A percentile compares a stretch with the other conserved stretches of the same genome.
These are phyloP conservation scores for Pleurotus citrinopileatus DNA, from an alignment of 768 basidiomycete species.

Conservation along the genomic window DNA sequence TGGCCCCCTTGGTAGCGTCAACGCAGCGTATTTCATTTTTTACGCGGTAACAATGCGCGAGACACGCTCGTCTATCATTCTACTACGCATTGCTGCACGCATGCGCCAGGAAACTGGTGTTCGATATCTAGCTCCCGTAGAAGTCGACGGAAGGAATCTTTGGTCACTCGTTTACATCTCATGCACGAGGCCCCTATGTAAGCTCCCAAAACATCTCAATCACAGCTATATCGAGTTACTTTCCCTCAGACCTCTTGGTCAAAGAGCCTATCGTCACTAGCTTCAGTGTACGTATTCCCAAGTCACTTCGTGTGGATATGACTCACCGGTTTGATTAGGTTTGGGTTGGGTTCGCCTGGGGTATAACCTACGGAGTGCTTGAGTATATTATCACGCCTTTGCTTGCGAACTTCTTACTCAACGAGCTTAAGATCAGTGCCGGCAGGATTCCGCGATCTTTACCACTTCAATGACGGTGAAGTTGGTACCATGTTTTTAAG, in stretches of 20 bases:
- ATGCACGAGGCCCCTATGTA: slow-evolving; percentile 69
- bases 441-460: slow-evolving; percentile 52
- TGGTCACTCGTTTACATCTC: slow-evolving; percentile 64
- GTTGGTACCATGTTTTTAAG: slow-evolving; percentile 59
- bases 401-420: background rate
- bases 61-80: slow-evolving; percentile 69
- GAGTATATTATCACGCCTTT: slow-evolving; percentile 34
- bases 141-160: slow-evolving; percentile 58
- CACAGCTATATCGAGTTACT: background rate
- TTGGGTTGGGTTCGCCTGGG: slow-evolving; percentile 76
- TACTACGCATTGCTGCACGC: slow-evolving; percentile 60
- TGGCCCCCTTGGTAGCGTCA: background rate
- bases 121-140: slow-evolving; percentile 60
- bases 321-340: slow-evolving; percentile 36
- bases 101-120: slow-evolving; percentile 66
- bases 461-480: slow-evolving; percentile 57
- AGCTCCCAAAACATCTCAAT: slow-evolving; percentile 22
- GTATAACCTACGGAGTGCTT: slow-evolving; percentile 66
- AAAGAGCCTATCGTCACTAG: slow-evolving; percentile 75
- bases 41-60: slow-evolving; percentile 63
- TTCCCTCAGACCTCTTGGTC: slow-evolving; percentile 49
- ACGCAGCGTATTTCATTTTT: slow-evolving; percentile 43
- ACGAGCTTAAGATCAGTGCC: slow-evolving; percentile 46
- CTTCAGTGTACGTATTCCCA: slow-evolving; percentile 59
- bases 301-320: slow-evolving; percentile 11